Evolutionary conservation across 331 rosid genomes (phyloP), one percentile per base, ranked within the genome.

Genomic region (Spiraea crenata): DNA sequence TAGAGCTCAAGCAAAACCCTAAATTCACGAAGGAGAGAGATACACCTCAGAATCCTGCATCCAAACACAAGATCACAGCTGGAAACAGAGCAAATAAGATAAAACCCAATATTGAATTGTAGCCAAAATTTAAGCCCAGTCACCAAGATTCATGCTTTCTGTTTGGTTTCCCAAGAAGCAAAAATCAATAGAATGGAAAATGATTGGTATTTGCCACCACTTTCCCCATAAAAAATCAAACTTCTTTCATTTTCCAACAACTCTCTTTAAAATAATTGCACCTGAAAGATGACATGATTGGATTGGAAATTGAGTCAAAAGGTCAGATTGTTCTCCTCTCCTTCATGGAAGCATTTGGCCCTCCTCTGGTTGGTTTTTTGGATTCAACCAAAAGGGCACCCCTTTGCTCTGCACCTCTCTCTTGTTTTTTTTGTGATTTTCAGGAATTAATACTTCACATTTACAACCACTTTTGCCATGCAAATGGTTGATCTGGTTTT

Each of bases 1-100:
- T 78, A 89, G 67, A 62, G 65, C 57, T 74, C 65, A 82, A 81
- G 82, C 57, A 69, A 75, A 79, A 74, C 63, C 67, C 77, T 67
- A 57, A 75, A 59, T 39, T 70, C 74, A 47, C 55, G 45, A 79
- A 73, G 57, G 40, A 78, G 78, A 82, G 63, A 61, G 38, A 54
- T 56, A 39, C 65, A 31, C 74, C 31, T 81, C 62, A 73, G 61
- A 3, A 34, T 71, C 60, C 82, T 78, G 87, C 85, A 81, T 45
- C 63, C 25, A 52, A 58, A 63, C 42, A 15, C 17, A 52, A 70
- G 69, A 72, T 47, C n/a, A 17, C 39, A 47, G 72, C 50, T 51
- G 49, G 48, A n/a, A 38, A 51, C 62, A 39, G 50, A 52, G 10
- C 72, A 67, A 25, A 6, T 17, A 1, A 17, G 44, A 54, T 4